Base-by-base conservation (phyloP, 2,329 filamentous ascomycete genomes). In the Gnomoniopsis smithogilvyi region DNA sequence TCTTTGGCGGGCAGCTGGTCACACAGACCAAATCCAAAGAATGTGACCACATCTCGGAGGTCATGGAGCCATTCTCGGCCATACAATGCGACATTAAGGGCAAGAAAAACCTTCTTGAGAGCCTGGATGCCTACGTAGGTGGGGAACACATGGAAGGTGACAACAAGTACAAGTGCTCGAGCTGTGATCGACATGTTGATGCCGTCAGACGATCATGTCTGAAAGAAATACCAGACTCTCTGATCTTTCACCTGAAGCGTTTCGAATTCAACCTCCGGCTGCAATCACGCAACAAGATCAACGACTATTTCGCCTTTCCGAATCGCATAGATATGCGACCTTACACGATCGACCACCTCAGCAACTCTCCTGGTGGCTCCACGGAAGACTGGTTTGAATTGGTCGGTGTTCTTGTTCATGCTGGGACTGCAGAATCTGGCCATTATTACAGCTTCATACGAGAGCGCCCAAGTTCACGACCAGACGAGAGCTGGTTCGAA, bases 401-500 rank as follows among this genome's bases (percentile, higher is more conserved):
- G 3, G 93, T 96, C n/a, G 95, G 95, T 2, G 86, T 99, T 49
- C 85, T 99, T 19, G 92, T 99, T 1, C 95, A 99, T 70, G 89
- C 90, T 15, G 95, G 95, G 17, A 96, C 90, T 2, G 92, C 94
- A 14, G 92, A 97, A 69, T 94, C 92, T 30, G 95, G 95, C 0
- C 95, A 99, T 72, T 99, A 99, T 74, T 98, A 97, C 74, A 98
- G 94, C 0, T 98, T 92, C 70, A 92, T 96, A 63, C 89, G 92
- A 55, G 90, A 96, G 71, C 84, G 92, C 19, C 86, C 91, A 21
- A 79, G 76, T 17, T 74, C 80, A 21, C 72, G 72, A 15, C 71
- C 75, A 36, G 70, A 71, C 4, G 76, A 76, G 12, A 75, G 77
- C 6, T 99, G 95, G 95, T 81, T 96, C 11, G 91, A 96, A 69